These are phyloP conservation scores for Rhododendron mucronatum DNA, from an alignment of 148 eudicot genomes.

Conservation along the genomic window DNA sequence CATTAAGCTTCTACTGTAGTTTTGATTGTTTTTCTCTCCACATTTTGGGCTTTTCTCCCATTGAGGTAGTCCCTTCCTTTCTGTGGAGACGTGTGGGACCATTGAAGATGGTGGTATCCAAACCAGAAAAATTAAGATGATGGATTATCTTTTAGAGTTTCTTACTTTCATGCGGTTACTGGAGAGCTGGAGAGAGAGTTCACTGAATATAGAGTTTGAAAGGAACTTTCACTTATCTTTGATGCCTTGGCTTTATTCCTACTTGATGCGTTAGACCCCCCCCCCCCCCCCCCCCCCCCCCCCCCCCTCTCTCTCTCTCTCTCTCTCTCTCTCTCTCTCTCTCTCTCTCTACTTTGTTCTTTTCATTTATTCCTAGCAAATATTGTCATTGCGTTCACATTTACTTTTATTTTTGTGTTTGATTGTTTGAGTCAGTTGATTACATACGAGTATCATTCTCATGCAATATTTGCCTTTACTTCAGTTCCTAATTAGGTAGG, in stretches of 20 bases:
- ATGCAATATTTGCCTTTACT: neutral
- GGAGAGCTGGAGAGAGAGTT: neutral
- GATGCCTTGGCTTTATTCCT: slow-evolving; percentile 9
- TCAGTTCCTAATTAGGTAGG: neutral
- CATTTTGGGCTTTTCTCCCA: neutral
- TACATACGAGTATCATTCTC: neutral
- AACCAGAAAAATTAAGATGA: neutral
- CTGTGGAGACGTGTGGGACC: slow-evolving; percentile 9
- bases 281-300: too few species aligned
- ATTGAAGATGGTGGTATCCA: neutral
- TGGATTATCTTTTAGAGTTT: neutral
- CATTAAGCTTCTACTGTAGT: neutral
- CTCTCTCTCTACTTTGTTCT: neutral
- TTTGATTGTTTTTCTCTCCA: neutral
- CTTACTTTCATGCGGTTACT: neutral
- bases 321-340: too few species aligned
- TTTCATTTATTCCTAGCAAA: neutral
- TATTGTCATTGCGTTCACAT: slow-evolving; percentile 11
- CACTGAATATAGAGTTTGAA: neutral
- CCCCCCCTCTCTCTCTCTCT: too few species aligned
- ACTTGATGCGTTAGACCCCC: neutral
- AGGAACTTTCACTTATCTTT: neutral
- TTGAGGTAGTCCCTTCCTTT: neutral
- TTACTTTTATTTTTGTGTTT: neutral
- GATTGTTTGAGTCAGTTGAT: neutral